Conservation (phyloP, 1,284 basidiomycete species). For the Waitea zeae region DNA sequence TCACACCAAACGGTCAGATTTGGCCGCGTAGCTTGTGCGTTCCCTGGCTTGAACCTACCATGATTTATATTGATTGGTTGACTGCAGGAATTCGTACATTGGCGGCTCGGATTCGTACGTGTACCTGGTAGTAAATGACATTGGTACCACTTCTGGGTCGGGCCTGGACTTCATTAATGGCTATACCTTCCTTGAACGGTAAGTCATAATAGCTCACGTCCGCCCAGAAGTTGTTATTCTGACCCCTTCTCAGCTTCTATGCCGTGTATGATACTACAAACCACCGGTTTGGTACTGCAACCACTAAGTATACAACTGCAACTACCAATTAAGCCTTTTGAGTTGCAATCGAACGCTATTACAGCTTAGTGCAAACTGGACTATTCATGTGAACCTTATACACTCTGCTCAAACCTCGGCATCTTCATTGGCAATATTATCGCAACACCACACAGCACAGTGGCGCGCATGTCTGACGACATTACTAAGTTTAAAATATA, state of each 20-base stretch:
- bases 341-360: no score
- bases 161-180: slow-evolving; percentile 24
- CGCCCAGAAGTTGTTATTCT: background rate
- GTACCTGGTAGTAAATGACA: slow-evolving; percentile 7
- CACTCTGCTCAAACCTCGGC: no score
- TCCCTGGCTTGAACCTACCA: background rate
- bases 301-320: slow-evolving; percentile 33
- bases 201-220: background rate
- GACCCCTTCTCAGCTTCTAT: slow-evolving; percentile 12
- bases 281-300: slow-evolving; percentile 36
- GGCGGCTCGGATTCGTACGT: background rate
- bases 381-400: no score
- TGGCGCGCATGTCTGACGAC: no score
- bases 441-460: no score
- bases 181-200: slow-evolving; percentile 26
- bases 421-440: no score
- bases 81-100: background rate
- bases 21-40: slow-evolving; percentile 7
- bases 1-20: slow-evolving; percentile 8
- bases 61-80: no score
- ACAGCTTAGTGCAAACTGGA: no score
- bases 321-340: slow-evolving; percentile 32
- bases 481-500: no score
- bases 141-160: slow-evolving; percentile 8
- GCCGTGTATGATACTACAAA: slow-evolving; percentile 16